Evolutionary conservation across 768 basidiomycete species (phyloP).

Genomic region (Paxillus rubicundulus): DNA sequence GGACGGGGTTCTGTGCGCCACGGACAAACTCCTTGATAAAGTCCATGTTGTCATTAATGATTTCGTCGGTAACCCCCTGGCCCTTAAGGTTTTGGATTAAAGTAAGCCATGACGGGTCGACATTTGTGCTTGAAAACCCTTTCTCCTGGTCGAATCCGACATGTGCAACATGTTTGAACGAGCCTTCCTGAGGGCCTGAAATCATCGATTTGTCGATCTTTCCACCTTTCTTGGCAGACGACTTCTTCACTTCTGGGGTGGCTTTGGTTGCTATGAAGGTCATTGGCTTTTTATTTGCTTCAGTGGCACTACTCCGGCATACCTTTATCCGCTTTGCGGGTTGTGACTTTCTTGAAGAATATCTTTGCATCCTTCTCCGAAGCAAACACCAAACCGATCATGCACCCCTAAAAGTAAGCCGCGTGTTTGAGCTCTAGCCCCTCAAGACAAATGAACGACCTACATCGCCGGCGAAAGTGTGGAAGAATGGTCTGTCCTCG

Average conservation of each 20-base stretch:
- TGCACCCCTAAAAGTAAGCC: slow-evolving; percentile 59
- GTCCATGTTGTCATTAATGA: slow-evolving; percentile 77
- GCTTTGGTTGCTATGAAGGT: slow-evolving; percentile 41
- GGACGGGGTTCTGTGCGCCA: slow-evolving; percentile 37
- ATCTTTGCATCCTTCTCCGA: slow-evolving; percentile 81
- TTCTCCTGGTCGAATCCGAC: slow-evolving; percentile 90
- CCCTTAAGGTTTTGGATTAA: slow-evolving; percentile 64
- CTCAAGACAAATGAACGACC: slow-evolving; percentile 34
- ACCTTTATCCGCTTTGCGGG: slow-evolving; percentile 63
- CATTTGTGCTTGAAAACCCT: slow-evolving; percentile 82
- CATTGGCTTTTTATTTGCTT: slow-evolving; percentile 3
- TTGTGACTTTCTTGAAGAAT: slow-evolving; percentile 81
- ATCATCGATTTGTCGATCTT: slow-evolving; percentile 94
- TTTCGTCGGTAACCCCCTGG: slow-evolving; percentile 62
- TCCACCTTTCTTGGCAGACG: slow-evolving; percentile 49
- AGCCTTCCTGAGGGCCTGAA: slow-evolving; percentile 71
- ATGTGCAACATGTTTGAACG: slow-evolving; percentile 89
- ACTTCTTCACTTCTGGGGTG: slow-evolving; percentile 51
- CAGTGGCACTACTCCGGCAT: slow-evolving; percentile 13
- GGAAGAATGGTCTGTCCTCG: slow-evolving; percentile 87
- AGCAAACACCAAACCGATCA: slow-evolving; percentile 89
- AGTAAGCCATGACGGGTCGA: slow-evolving; percentile 87
- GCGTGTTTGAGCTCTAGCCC: background rate
- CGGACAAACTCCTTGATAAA: slow-evolving; percentile 86
- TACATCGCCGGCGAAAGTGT: slow-evolving; percentile 91